Conservation (phyloP, 2,329 filamentous ascomycete genomes). For the Fusarium nisikadoi region DNA sequence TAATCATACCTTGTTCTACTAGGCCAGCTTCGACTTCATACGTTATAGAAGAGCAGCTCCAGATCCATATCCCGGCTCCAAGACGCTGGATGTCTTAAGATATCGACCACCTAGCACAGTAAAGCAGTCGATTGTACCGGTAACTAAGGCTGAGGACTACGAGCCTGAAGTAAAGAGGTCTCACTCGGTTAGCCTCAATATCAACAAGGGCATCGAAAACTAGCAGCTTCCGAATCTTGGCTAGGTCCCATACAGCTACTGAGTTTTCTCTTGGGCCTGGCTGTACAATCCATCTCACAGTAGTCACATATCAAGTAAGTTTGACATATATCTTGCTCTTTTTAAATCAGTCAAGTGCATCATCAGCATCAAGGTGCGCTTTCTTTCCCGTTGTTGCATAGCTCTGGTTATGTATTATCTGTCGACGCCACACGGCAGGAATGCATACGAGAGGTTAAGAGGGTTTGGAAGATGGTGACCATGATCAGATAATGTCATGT, state of each 20-base stretch:
- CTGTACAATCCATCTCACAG: neutral
- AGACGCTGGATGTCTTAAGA: neutral
- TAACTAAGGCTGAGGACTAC: neutral
- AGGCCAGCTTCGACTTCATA: neutral
- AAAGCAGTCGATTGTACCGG: neutral
- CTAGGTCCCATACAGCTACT: neutral
- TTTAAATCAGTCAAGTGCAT: neutral
- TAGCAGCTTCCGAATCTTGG: neutral
- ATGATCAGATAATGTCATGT: neutral
- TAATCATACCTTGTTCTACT: neutral
- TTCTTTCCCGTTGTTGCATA: neutral
- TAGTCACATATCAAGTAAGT: conserved; percentile 15
- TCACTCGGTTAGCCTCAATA: neutral
- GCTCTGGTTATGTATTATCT: neutral
- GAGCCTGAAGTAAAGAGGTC: neutral
- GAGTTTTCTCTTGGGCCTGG: neutral
- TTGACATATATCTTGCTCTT: neutral
- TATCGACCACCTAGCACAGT: neutral
- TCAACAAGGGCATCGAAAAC: neutral
- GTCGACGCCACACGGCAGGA: neutral
- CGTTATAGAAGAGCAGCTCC: neutral
- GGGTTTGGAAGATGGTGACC: neutral
- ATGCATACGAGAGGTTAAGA: neutral
- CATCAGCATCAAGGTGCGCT: neutral
- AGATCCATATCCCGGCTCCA: neutral